Evolutionary conservation across 1,284 basidiomycete genomes (phyloP).

Genomic region (Mycosarcoma mackinlayi): DNA sequence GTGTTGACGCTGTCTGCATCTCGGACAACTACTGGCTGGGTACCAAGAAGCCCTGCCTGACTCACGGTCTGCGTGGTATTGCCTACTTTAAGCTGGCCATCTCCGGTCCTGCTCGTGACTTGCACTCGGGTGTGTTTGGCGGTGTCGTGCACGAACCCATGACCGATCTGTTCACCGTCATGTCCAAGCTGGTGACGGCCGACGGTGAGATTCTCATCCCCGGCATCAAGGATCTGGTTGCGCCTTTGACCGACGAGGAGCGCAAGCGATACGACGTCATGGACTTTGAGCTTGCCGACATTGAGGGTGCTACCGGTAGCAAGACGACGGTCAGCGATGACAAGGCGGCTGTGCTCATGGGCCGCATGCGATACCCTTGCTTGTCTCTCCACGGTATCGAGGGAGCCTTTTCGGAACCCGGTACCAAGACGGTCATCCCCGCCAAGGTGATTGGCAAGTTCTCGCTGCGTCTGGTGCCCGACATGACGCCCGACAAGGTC

Average conservation of each 20-base stretch:
- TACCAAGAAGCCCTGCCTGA: conserved; percentile 69
- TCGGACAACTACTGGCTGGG: conserved; percentile 70
- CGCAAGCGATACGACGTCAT: conserved; percentile 71
- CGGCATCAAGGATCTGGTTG: conserved; percentile 89
- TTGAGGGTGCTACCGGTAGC: conserved; percentile 83
- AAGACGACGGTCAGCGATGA: conserved; percentile 81
- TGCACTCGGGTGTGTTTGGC: conserved; percentile 80
- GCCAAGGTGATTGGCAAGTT: conserved; percentile 81
- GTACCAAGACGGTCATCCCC: conserved; percentile 91
- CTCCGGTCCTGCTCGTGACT: conserved; percentile 85
- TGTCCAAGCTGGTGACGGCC: conserved; percentile 82
- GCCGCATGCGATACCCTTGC: conserved; percentile 78
- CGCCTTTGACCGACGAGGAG: conserved; percentile 81
- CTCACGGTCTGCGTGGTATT: conserved; percentile 77
- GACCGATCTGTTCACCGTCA: conserved; percentile 74
- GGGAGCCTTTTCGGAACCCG: conserved; percentile 82
- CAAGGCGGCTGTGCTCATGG: conserved; percentile 88
- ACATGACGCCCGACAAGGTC: conserved; percentile 76
- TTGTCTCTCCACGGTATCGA: conserved; percentile 96
- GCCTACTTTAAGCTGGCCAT: conserved; percentile 88
- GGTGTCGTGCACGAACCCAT: conserved; percentile 72
- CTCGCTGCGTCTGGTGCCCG: conserved; percentile 77
- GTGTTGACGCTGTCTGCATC: conserved; percentile 95
- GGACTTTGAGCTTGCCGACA: conserved; percentile 73
- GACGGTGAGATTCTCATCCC: conserved; percentile 88